These are phyloP conservation scores for Nannochloris sp. DNA, from an alignment of 139 green algal species.

Conservation along the genomic window DNA sequence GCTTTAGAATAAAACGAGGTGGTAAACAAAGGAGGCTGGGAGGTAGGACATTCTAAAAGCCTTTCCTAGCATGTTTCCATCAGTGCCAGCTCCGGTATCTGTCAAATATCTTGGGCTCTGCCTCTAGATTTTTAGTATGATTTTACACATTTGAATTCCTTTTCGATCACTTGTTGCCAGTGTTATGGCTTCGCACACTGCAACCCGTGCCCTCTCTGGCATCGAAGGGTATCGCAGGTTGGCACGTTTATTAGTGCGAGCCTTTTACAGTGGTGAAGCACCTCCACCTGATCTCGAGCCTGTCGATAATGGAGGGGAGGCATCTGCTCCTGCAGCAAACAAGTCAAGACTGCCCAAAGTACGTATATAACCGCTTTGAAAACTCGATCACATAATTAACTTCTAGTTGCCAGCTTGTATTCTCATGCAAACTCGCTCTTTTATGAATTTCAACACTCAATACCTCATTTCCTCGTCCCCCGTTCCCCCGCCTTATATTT, in stretches of 20 bases:
- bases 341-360: background rate
- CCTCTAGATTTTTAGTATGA: no score
- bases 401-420: background rate
- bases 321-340: background rate
- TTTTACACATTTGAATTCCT: no score
- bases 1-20: no score
- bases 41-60: no score
- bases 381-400: background rate
- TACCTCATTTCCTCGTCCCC: background rate
- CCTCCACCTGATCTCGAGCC: background rate
- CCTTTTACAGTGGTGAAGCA: slow-evolving; percentile 25
- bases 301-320: background rate
- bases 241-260: slow-evolving; percentile 11
- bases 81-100: no score
- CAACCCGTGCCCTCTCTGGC: background rate
- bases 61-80: no score
- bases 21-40: no score
- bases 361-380: no score
- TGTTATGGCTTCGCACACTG: background rate
- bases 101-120: no score
- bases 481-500: background rate
- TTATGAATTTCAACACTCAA: background rate
- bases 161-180: no score
- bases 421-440: background rate
- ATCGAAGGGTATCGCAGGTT: slow-evolving; percentile 19